These are phyloP conservation scores for Diplosphaera chodatii DNA, from an alignment of 139 green algal species.

Conservation along the genomic window DNA sequence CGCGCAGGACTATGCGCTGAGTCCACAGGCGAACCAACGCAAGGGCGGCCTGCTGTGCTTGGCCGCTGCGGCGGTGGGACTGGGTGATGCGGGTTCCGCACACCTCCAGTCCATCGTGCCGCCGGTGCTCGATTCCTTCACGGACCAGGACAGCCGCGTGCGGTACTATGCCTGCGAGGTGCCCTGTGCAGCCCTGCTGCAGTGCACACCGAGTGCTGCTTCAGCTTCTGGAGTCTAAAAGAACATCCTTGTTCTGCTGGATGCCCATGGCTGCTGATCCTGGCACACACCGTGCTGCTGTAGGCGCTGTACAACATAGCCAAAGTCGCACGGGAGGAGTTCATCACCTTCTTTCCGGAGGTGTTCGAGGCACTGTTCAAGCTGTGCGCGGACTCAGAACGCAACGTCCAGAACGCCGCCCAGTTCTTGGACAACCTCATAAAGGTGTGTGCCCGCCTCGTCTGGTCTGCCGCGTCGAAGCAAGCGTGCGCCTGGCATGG, in stretches of 20 bases:
- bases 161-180: constrained; percentile 89
- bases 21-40: constrained; percentile 73
- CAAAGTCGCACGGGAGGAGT: constrained; percentile 76
- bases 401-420: constrained; percentile 87
- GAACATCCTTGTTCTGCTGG: too few relatives aligned
- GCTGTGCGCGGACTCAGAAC: constrained; percentile 65
- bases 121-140: constrained; percentile 78
- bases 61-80: constrained; percentile 81
- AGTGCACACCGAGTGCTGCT: too few relatives aligned
- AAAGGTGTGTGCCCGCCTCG: too few relatives aligned
- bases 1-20: constrained; percentile 60
- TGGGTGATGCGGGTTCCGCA: constrained; percentile 36
- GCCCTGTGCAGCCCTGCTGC: too few relatives aligned
- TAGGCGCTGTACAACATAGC: constrained; percentile 96
- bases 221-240: too few relatives aligned
- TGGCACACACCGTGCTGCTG: too few relatives aligned
- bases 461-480: too few relatives aligned
- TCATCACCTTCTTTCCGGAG: constrained; percentile 85
- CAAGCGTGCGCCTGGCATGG: too few relatives aligned
- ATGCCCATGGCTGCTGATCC: too few relatives aligned
- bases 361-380: constrained; percentile 92
- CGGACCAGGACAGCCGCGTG: constrained; percentile 74
- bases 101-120: constrained; percentile 70
- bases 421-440: constrained; percentile 90
- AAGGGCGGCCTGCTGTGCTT: constrained; percentile 94